Evolutionary conservation across 495 filamentous ascomycete species (phyloP), one percentile per base, ranked within the genome.

Genomic region (Penicillium bialowiezense): DNA sequence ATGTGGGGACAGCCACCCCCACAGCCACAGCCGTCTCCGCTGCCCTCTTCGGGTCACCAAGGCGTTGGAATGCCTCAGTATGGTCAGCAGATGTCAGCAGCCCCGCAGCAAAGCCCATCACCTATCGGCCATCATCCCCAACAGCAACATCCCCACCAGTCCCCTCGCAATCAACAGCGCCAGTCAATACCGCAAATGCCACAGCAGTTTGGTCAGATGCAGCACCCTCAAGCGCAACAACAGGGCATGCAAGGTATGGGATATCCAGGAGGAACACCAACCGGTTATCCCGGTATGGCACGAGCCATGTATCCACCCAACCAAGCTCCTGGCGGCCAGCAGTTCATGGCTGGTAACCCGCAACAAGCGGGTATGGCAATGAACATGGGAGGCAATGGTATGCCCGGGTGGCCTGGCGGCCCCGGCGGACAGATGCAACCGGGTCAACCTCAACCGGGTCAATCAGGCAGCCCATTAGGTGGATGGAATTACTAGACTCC

Each of bases 141-240:
- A 26, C 67, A 69, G 40, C 76, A 75, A 40, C 69, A 59, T 18
- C 67, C 69, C 5, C 71, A 74, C 2, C 79, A 71, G 51, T 76
- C 75, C 31, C 72, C 70, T n/a, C 76, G 77, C 58, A 72, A 65
- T 39, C 71, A 73, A 51, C 57, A 64, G 36, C 71, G 70, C 10
- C 71, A 69, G 12, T 60, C 65, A 31, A 62, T 63, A 21, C 59
- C 74, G 0, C 73, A 71, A 41, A 73, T 72, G 58, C 62, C 65
- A 9, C 72, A 76, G 51, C 64, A 64, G 9, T 76, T 64, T 47
- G 72, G 50, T 33, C 61, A 74, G 42, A 71, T 82, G 56, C 76
- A 77, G 40, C 69, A 80, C 70, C 52, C 74, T 62, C 67, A 77
- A 54, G 52, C 80, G 33, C 83, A 85, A 62, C 78, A 85, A 61